Conservation (phyloP, 2,329 filamentous ascomycete genomes). For the Zasmidium citrigriseum region DNA sequence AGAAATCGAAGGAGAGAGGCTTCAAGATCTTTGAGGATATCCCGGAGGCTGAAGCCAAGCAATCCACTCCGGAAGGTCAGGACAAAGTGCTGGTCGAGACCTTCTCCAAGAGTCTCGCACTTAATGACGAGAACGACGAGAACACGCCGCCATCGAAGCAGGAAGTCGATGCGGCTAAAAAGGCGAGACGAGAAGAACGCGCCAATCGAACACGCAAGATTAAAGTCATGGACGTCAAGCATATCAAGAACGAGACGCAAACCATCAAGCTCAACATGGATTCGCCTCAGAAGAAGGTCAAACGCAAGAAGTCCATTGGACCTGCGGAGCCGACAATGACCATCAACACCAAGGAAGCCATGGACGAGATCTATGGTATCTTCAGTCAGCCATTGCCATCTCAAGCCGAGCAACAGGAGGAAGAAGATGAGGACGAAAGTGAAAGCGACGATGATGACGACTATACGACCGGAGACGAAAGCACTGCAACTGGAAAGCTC, state of each 20-base stretch:
- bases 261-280: conserved; percentile 93
- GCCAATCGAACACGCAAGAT: conserved; percentile 57
- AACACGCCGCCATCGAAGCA: conserved; percentile 43
- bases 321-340: conserved; percentile 94
- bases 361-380: conserved; percentile 95
- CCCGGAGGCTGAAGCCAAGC: conserved; percentile 13
- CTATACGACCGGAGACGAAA: conserved; percentile 85
- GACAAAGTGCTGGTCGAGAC: conserved; percentile 29
- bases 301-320: conserved; percentile 72
- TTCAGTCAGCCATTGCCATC: conserved; percentile 82
- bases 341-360: conserved; percentile 89
- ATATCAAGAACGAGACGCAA: conserved; percentile 77
- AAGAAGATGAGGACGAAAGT: conserved; percentile 68
- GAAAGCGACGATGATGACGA: conserved; percentile 68
- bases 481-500: conserved; percentile 71
- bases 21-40: conserved; percentile 38
- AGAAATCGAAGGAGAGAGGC: conserved; percentile 30
- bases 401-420: conserved; percentile 48
- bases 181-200: conserved; percentile 49
- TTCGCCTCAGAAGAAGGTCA: conserved; percentile 84
- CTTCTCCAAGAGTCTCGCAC: conserved; percentile 30
- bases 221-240: conserved; percentile 76
- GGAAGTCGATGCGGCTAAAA: conserved; percentile 46
- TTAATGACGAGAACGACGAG: conserved; percentile 50
- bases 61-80: conserved; percentile 1